Conservation (phyloP, 371 early-diverging fungal genomes). For the Mucor saturninus region DNA sequence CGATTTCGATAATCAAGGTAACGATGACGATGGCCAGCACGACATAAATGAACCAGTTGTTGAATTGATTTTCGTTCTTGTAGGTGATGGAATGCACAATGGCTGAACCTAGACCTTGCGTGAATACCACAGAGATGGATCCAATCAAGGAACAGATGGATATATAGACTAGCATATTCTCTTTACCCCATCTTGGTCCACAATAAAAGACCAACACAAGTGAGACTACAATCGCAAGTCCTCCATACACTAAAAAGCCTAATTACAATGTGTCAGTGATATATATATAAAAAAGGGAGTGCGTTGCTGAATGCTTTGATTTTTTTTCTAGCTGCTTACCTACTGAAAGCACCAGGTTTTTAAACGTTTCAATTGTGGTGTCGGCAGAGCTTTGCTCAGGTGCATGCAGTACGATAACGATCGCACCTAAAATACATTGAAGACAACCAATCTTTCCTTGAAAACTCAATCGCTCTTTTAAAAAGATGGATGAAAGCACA, state of each 20-base stretch:
- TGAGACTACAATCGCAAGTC: slow-evolving; percentile 63
- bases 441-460: slow-evolving; percentile 92
- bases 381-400: slow-evolving; percentile 84
- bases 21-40: slow-evolving; percentile 74
- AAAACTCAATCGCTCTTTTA: slow-evolving; percentile 83
- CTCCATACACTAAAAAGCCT: slow-evolving; percentile 84
- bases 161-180: slow-evolving; percentile 87
- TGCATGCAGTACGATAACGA: slow-evolving; percentile 90
- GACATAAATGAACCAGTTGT: slow-evolving; percentile 85
- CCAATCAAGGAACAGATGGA: slow-evolving; percentile 89
- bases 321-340: slow-evolving; percentile 37
- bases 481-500: slow-evolving; percentile 86
- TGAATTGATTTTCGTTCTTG: slow-evolving; percentile 77
- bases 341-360: slow-evolving; percentile 74
- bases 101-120: slow-evolving; percentile 91
- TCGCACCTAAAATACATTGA: slow-evolving; percentile 89
- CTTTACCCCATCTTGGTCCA: slow-evolving; percentile 85
- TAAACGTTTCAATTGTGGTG: slow-evolving; percentile 81
- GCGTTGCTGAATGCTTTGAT: not conserved
- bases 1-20: slow-evolving; percentile 87
- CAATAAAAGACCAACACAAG: slow-evolving; percentile 76
- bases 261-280: not conserved
- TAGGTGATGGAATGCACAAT: slow-evolving; percentile 82
- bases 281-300: no score
- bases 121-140: slow-evolving; percentile 91